Conservation (phyloP, 176 grass and related monocot species). For the Chloris gayana region DNA sequence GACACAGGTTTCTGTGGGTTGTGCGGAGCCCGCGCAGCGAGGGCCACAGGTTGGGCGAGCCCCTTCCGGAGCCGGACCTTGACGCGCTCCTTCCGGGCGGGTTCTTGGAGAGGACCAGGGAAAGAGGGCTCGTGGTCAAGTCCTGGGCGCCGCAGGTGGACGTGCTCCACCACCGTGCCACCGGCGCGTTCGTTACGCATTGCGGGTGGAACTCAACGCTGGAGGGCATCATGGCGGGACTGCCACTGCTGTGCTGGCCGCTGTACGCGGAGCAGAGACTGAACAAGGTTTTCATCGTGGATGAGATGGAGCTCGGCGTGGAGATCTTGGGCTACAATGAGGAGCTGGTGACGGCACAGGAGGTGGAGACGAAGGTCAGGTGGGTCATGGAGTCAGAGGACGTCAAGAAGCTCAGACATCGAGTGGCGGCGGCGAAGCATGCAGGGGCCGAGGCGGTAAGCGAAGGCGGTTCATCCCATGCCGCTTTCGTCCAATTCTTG, state of each 20-base stretch:
- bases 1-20: slow-evolving; percentile 55
- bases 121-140: slow-evolving; percentile 45
- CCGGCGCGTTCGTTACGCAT: slow-evolving; percentile 51
- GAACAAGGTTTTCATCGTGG: slow-evolving; percentile 67
- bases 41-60: background rate
- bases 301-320: slow-evolving; percentile 47
- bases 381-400: slow-evolving; percentile 46
- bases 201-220: slow-evolving; percentile 64
- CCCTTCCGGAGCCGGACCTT: slow-evolving; percentile 20
- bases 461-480: slow-evolving; percentile 32
- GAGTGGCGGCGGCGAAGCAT: slow-evolving; percentile 11
- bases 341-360: slow-evolving; percentile 38
- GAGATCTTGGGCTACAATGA: slow-evolving; percentile 43
- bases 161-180: slow-evolving; percentile 46
- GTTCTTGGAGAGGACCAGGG: slow-evolving; percentile 49
- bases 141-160: slow-evolving; percentile 62
- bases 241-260: slow-evolving; percentile 64
- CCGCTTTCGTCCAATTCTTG: slow-evolving; percentile 35
- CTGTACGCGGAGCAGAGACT: slow-evolving; percentile 70
- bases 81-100: slow-evolving; percentile 18
- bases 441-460: background rate
- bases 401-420: slow-evolving; percentile 28
- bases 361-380: slow-evolving; percentile 48
- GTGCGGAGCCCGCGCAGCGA: slow-evolving; percentile 18
- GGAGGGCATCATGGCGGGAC: slow-evolving; percentile 41